phyloP scores from a whole-genome alignment of 2,329 filamentous ascomycete species.

The Blastomyces emzantsi region DNA sequence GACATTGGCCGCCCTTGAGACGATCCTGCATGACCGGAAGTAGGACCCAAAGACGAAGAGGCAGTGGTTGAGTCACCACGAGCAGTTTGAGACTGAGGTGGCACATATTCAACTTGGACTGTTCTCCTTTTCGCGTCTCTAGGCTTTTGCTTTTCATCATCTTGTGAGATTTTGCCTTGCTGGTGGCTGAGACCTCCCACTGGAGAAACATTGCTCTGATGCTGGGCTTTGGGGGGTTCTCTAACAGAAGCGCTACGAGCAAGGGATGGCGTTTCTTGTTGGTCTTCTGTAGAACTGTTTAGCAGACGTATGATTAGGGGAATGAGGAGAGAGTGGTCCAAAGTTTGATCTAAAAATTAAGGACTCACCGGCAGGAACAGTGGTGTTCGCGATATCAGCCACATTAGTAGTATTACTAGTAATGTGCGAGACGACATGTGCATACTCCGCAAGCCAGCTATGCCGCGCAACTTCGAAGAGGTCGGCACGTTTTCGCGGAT shows the following conservation, averaged over 20 bases:
- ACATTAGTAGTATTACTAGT: conserved; percentile 89
- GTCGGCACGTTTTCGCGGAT: conserved; percentile 88
- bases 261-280: conserved; percentile 53
- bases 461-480: conserved; percentile 95
- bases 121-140: conserved; percentile 85
- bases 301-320: not conserved
- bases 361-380: conserved; percentile 50
- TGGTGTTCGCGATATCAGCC: conserved; percentile 73
- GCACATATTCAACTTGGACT: conserved; percentile 95
- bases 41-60: conserved; percentile 24
- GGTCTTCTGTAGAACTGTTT: conserved; percentile 35
- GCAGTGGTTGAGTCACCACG: conserved; percentile 50
- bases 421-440: conserved; percentile 93
- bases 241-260: conserved; percentile 88
- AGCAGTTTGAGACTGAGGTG: conserved; percentile 75
- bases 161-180: conserved; percentile 62
- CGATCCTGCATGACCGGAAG: conserved; percentile 12
- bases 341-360: too few relatives aligned
- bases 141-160: conserved; percentile 40
- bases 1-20: conserved; percentile 34
- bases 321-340: not conserved
- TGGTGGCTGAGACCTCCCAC: conserved; percentile 59
- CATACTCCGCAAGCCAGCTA: conserved; percentile 96
- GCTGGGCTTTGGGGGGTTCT: conserved; percentile 61
- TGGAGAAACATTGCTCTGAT: conserved; percentile 18